Conservation (phyloP, 2,329 filamentous ascomycete species). For the Aspergillus sp. region DNA sequence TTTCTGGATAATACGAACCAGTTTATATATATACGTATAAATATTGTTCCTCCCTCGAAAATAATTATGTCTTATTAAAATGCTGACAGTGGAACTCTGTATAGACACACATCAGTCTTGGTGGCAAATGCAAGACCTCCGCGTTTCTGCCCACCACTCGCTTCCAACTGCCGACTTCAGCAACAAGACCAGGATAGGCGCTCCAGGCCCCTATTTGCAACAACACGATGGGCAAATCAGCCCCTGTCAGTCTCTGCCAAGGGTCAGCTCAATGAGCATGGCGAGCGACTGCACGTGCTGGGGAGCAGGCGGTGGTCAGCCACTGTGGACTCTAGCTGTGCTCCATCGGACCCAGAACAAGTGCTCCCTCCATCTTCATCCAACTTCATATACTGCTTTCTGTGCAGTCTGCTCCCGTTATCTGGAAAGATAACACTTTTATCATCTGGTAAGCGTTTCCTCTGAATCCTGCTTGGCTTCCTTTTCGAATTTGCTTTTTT, state of each 20-base stretch:
- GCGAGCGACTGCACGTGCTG: slow-evolving; percentile 3
- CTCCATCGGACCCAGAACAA: background rate
- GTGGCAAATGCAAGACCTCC: no score
- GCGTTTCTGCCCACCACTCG: background rate
- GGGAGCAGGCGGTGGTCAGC: background rate
- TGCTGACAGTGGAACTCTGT: no score
- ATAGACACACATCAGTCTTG: no score
- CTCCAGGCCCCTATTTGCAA: background rate
- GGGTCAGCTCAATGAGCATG: background rate
- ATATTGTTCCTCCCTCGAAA: no score
- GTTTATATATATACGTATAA: no score
- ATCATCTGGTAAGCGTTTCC: background rate
- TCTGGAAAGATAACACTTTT: background rate
- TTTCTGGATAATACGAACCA: no score
- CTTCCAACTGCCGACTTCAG: background rate
- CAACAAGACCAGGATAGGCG: background rate
- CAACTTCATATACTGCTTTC: background rate
- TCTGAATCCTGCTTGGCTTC: background rate
- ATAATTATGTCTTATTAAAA: background rate
- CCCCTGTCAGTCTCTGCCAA: background rate
- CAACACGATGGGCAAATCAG: background rate
- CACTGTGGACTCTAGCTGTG: background rate
- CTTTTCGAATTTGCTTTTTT: background rate
- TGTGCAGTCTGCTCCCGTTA: background rate
- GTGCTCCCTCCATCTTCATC: background rate